phyloP scores from a whole-genome alignment of 768 basidiomycete species.

The Lactifluus pinguis region DNA sequence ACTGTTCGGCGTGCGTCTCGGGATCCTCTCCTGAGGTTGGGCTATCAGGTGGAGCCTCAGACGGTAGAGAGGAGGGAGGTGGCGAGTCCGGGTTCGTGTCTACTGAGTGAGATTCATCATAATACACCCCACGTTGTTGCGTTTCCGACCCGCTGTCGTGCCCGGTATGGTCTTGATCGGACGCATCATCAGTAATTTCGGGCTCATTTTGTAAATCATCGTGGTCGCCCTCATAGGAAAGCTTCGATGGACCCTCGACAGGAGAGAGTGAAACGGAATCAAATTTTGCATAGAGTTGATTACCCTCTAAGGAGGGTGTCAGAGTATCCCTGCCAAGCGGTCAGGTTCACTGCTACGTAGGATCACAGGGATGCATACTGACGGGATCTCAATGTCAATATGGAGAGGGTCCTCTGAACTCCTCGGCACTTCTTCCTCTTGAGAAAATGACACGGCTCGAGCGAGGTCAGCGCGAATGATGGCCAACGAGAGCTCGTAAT shows the following conservation, averaged over 20 bases:
- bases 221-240: neutral
- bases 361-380: neutral
- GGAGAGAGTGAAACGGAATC: constrained; percentile 11
- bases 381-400: constrained; percentile 38
- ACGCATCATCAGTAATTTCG: neutral
- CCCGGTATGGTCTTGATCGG: neutral
- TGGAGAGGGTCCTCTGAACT: constrained; percentile 33
- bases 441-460: constrained; percentile 34
- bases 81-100: constrained; percentile 1
- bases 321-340: constrained; percentile 25
- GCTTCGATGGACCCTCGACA: neutral
- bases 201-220: neutral
- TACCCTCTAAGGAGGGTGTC: constrained; percentile 21
- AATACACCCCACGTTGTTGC: neutral
- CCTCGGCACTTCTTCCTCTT: constrained; percentile 25
- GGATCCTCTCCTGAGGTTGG: constrained; percentile 5
- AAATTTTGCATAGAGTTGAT: constrained; percentile 7
- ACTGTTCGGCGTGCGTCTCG: neutral
- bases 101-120: neutral
- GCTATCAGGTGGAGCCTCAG: constrained; percentile 11
- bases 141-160: neutral
- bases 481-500: constrained; percentile 48
- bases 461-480: constrained; percentile 56
- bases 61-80: constrained; percentile 4
- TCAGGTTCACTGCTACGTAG: neutral